Evolutionary conservation across 176 grass and related monocot genomes (phyloP), one percentile per base, ranked within the genome.

Genomic region (Lolium rigidum): DNA sequence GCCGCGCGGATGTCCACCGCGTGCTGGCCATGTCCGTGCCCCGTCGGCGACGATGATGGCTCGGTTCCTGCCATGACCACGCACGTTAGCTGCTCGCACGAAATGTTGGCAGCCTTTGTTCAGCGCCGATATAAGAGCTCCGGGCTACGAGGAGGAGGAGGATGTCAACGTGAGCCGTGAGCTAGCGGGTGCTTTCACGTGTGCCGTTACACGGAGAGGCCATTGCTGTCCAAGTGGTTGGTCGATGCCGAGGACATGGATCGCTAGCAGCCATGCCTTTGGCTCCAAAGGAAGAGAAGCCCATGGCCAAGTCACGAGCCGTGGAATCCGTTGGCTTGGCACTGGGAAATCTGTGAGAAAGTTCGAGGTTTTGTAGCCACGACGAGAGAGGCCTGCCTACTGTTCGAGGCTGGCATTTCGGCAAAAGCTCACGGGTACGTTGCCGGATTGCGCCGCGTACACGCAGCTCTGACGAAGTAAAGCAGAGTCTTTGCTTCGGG

Each of bases 291-390:
- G 50, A 65, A 62, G 47, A 62, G 47, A 60, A 10, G 57, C 9
- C 90, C 52, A 57, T 91, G 86, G 82, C 64, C 71, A 93, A 28
- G 25, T 97, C 94, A 94, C 92, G 94, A 67, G 90, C 66, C 0
- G 55, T 18, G 26, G 51, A 69, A 83, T 70, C 75, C 58, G 51
- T 54, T 83, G 74, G 87, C 67, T 54, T 83, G 74, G 87, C 67
- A 35, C 14, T 17, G 28, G 15, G 7, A 74, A 72, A 83, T 39
- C 80, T 9, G 28, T 50, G 20, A 59, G 65, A 72, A 87, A 65
- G 83, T 11, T 48, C 0, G 16, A 80, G 74, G 58, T 69, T 66
- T 83, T 57, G 74, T 78, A 82, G 72, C 47, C 22, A 78, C 73
- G 72, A 83, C 46, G 71, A 82, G 74, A 57, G 66, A 81, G 63